These are phyloP conservation scores for Suhomyces anneliseae DNA, from an alignment of 1,139 yeast species.

Conservation along the genomic window DNA sequence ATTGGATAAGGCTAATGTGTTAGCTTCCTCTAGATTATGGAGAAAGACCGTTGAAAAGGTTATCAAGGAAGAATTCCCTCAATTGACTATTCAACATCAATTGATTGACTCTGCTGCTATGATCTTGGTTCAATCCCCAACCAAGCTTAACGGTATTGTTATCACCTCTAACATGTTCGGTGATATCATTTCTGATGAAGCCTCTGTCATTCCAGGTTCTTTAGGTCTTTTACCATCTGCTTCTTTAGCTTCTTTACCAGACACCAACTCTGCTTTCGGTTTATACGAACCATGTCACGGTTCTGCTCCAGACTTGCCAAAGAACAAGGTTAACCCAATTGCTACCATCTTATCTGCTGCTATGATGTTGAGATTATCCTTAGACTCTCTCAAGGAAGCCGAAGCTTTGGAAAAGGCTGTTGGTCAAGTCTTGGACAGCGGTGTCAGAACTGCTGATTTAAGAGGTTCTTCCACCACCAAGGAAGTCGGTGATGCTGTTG, in stretches of 20 bases:
- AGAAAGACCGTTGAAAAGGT: conserved; percentile 87
- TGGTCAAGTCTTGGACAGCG: conserved; percentile 72
- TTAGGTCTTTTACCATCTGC: conserved; percentile 95
- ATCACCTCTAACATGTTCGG: conserved; percentile 97
- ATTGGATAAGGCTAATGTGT: conserved; percentile 93
- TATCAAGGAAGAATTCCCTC: conserved; percentile 85
- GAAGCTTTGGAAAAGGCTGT: conserved; percentile 90
- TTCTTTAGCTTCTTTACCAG: conserved; percentile 92
- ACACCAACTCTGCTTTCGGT: conserved; percentile 90
- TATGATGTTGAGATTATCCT: conserved; percentile 91
- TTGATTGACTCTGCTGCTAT: conserved; percentile 97
- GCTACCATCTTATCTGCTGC: conserved; percentile 96
- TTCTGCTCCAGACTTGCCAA: conserved; percentile 91
- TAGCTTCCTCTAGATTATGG: conserved; percentile 96
- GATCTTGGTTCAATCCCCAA: conserved; percentile 90
- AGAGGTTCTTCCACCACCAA: conserved; percentile 76
- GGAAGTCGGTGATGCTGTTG: conserved; percentile 94
- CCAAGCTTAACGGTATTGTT: conserved; percentile 84
- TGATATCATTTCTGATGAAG: conserved; percentile 96
- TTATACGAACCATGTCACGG: conserved; percentile 98
- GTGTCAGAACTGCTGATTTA: conserved; percentile 88
- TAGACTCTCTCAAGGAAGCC: conserved; percentile 81
- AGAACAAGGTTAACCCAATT: conserved; percentile 87
- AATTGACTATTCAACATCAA: conserved; percentile 82
- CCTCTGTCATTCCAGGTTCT: conserved; percentile 96